Evolutionary conservation across 2,329 filamentous ascomycete genomes (phyloP).

Genomic region (Monosporascus sp.): DNA sequence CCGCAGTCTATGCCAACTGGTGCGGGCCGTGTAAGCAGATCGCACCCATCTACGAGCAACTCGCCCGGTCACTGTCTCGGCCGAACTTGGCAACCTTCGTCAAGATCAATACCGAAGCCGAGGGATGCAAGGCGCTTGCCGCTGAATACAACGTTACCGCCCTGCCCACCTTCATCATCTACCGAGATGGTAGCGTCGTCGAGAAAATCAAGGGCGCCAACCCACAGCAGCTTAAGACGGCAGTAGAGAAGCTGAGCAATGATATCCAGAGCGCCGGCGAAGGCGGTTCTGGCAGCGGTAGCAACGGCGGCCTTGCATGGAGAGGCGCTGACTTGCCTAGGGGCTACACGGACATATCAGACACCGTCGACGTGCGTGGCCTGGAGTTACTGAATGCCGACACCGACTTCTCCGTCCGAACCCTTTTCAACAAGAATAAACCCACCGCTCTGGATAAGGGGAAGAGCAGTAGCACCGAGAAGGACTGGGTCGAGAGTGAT

Average conservation of each 20-base stretch:
- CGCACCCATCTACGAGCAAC: constrained; percentile 73
- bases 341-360: constrained; percentile 78
- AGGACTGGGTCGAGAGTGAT: constrained; percentile 93
- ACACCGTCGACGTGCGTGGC: constrained; percentile 71
- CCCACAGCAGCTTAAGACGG: constrained; percentile 60
- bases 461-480: constrained; percentile 78
- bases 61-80: constrained; percentile 65
- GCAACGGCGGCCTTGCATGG: constrained; percentile 53
- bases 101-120: constrained; percentile 78
- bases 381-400: constrained; percentile 87
- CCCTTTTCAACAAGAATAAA: constrained; percentile 66
- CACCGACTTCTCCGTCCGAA: constrained; percentile 63
- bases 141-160: constrained; percentile 66
- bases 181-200: constrained; percentile 63
- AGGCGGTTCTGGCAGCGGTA: constrained; percentile 32
- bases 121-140: constrained; percentile 60
- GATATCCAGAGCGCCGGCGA: constrained; percentile 58
- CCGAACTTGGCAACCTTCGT: constrained; percentile 73
- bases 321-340: constrained; percentile 68
- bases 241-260: constrained; percentile 64
- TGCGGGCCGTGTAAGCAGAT: constrained; percentile 81
- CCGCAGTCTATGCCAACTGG: constrained; percentile 78
- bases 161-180: constrained; percentile 90
- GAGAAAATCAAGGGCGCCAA: constrained; percentile 72
- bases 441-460: constrained; percentile 69